Conservation (phyloP, 2,329 filamentous ascomycete species). For the Clarireedia sp. region DNA sequence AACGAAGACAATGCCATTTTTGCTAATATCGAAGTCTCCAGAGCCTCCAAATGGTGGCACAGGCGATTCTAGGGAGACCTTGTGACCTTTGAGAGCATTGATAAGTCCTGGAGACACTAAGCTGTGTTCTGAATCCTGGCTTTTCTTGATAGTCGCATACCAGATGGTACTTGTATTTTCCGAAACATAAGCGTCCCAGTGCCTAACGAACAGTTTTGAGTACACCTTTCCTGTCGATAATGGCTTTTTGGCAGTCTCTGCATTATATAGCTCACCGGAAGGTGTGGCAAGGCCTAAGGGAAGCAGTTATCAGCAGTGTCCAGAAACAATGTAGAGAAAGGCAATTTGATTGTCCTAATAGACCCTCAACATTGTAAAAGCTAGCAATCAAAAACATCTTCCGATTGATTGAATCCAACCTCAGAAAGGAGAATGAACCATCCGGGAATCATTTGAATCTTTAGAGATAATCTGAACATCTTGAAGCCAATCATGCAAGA, state of each 20-base stretch:
- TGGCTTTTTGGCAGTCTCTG: slow-evolving; percentile 50
- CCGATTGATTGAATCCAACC: too few relatives aligned
- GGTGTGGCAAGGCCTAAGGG: slow-evolving; percentile 51
- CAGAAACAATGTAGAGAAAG: background rate
- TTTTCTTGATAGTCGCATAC: slow-evolving; percentile 52
- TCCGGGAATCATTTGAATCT: too few relatives aligned
- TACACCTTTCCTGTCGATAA: slow-evolving; percentile 63
- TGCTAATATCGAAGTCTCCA: slow-evolving; percentile 71
- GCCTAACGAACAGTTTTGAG: slow-evolving; percentile 66
- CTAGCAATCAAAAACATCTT: too few relatives aligned
- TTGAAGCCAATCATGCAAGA: too few relatives aligned
- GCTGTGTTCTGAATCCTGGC: slow-evolving; percentile 21
- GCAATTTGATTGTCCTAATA: too few relatives aligned
- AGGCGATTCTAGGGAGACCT: slow-evolving; percentile 50
- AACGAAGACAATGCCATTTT: slow-evolving; percentile 60
- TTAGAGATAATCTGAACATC: too few relatives aligned
- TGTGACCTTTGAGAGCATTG: slow-evolving; percentile 51
- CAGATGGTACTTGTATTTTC: slow-evolving; percentile 65
- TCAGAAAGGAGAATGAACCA: too few relatives aligned
- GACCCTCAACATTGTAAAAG: too few relatives aligned
- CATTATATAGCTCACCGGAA: slow-evolving; percentile 62
- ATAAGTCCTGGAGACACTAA: slow-evolving; percentile 39
- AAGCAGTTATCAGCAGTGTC: background rate
- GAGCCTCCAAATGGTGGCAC: slow-evolving; percentile 71
- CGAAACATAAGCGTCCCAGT: slow-evolving; percentile 73